Percentiles rank a stretch among this genome's conserved stretches.
phyloP scores from a whole-genome alignment of 2,329 filamentous ascomycete species.

The Albophoma yamanashiensis region DNA sequence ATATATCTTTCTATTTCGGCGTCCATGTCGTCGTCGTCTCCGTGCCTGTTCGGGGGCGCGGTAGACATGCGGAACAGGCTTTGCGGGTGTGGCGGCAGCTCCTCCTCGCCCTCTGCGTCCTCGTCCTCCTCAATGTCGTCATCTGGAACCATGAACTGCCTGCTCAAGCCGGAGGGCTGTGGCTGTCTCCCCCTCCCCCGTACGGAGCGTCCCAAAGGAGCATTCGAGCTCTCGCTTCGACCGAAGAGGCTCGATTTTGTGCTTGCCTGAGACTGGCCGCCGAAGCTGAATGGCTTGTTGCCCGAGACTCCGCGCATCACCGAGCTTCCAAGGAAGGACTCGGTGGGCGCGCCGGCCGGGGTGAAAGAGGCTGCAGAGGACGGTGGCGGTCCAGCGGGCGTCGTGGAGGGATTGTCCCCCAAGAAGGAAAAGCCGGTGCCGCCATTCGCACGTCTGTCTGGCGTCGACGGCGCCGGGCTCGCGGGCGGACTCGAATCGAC shows the following conservation, averaged over 20 bases:
- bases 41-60: constrained; percentile 5
- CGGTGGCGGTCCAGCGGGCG: constrained; percentile 40
- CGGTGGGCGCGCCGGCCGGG: constrained; percentile 44
- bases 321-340: constrained; percentile 43
- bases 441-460: constrained; percentile 27
- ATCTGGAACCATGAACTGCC: constrained; percentile 22
- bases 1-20: constrained; percentile 25
- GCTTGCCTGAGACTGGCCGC: constrained; percentile 16
- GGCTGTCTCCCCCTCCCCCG: constrained; percentile 31
- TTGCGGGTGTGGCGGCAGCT: constrained; percentile 19
- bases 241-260: constrained; percentile 27
- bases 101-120: constrained; percentile 22
- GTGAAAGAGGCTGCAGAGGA: constrained; percentile 45
- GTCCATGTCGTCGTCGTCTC: constrained; percentile 16
- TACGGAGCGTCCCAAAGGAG: constrained; percentile 38
- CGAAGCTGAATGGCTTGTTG: constrained; percentile 28
- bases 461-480: constrained; percentile 37
- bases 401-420: constrained; percentile 38
- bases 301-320: constrained; percentile 32
- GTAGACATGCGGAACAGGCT: constrained; percentile 20
- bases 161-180: constrained; percentile 42
- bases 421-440: constrained; percentile 25
- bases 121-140: constrained; percentile 20
- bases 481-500: constrained; percentile 31
- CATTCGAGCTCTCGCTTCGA: constrained; percentile 23